These are phyloP conservation scores for Pseudopyricularia javanii DNA, from an alignment of 2,329 filamentous ascomycete genomes.

Conservation along the genomic window DNA sequence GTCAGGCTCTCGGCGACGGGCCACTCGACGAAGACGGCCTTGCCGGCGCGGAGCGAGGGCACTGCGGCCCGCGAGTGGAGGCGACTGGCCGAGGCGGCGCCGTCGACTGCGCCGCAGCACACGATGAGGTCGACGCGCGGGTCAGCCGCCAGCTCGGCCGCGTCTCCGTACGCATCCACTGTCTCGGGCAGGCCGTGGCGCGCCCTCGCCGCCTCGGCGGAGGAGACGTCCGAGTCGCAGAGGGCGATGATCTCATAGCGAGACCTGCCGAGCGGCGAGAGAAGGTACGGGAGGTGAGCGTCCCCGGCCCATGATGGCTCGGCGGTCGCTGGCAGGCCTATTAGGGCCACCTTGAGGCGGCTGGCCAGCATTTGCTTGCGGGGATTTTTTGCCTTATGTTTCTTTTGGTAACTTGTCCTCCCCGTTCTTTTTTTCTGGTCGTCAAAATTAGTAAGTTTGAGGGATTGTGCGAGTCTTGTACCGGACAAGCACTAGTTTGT, in stretches of 20 bases:
- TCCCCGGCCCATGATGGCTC: constrained; percentile 6
- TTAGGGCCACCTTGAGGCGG: constrained; percentile 5
- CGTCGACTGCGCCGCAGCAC: constrained; percentile 26
- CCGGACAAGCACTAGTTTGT: too few relatives aligned
- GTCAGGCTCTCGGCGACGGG: constrained; percentile 33
- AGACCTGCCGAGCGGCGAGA: constrained; percentile 26
- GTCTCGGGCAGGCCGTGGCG: constrained; percentile 24
- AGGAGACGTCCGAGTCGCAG: constrained; percentile 35
- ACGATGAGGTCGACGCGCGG: constrained; percentile 41
- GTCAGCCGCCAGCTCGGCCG: constrained; percentile 33
- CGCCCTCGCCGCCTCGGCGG: constrained; percentile 25
- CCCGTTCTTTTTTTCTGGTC: background rate
- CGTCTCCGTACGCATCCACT: constrained; percentile 36
- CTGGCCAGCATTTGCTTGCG: constrained; percentile 1
- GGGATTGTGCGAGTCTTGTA: too few relatives aligned
- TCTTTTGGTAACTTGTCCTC: background rate
- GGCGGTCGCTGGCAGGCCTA: constrained; percentile 6
- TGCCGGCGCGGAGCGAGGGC: constrained; percentile 37
- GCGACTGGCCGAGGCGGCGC: constrained; percentile 25
- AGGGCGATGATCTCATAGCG: constrained; percentile 38
- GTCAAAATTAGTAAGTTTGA: too few relatives aligned
- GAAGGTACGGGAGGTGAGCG: constrained; percentile 48
- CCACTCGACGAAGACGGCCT: constrained; percentile 45
- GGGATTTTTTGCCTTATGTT: background rate
- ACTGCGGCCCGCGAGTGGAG: constrained; percentile 31